A percentile compares a stretch with the other conserved stretches of the same genome.
Conservation (phyloP, 805 yeast genomes). For the Candida rishiriensis region DNA sequence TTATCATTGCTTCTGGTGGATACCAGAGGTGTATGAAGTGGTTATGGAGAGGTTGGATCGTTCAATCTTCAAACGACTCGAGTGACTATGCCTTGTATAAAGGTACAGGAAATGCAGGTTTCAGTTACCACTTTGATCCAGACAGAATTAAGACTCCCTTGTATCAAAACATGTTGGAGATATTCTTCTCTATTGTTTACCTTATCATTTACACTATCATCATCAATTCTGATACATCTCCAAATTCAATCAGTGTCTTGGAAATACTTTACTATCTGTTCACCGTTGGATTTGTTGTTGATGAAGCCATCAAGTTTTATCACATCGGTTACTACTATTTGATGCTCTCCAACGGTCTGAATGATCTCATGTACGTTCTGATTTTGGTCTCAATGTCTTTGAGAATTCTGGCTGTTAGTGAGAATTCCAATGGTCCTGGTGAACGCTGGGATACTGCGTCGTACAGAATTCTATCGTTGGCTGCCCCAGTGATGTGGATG, state of each 20-base stretch:
- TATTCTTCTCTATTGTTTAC: constrained; percentile 60
- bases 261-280: constrained; percentile 61
- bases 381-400: constrained; percentile 49
- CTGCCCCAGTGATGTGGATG: constrained; percentile 85
- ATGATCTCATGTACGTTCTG: constrained; percentile 61
- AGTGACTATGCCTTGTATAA: constrained; percentile 61
- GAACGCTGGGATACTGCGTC: constrained; percentile 33
- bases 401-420: constrained; percentile 42
- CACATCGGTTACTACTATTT: constrained; percentile 71
- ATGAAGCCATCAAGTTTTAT: constrained; percentile 66
- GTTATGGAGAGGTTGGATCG: constrained; percentile 93
- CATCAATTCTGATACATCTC: constrained; percentile 52
- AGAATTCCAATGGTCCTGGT: constrained; percentile 22
- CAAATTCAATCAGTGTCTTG: constrained; percentile 33
- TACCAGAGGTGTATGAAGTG: constrained; percentile 83
- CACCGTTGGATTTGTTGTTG: constrained; percentile 61
- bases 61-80: constrained; percentile 69
- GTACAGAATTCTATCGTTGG: constrained; percentile 68
- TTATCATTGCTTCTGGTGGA: constrained; percentile 73
- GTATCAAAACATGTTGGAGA: constrained; percentile 74
- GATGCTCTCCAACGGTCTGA: constrained; percentile 77
- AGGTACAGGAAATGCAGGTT: constrained; percentile 49
- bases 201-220: constrained; percentile 57
- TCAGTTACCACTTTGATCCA: constrained; percentile 69
- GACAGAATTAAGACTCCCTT: constrained; percentile 80